Base-by-base conservation (phyloP, 495 filamentous ascomycete genomes). In the Arthonia radiata region DNA sequence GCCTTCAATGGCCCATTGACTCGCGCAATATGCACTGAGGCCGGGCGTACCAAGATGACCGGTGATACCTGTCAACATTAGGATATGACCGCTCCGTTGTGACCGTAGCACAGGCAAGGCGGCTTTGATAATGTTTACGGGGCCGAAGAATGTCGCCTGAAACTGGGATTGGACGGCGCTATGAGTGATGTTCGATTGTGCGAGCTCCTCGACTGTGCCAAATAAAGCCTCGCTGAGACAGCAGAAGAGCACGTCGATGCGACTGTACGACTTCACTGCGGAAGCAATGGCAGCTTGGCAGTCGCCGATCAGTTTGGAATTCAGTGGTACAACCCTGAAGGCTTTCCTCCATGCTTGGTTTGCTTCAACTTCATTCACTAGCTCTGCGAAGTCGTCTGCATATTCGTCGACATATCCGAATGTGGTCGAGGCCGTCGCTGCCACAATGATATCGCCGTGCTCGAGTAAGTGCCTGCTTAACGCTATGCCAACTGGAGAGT, bases 1-100 rank as follows among this genome's bases (percentile, higher is more conserved):
- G n/a, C 86, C 86, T 48, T 97, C 86, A 4, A 94, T 62, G 5
- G 83, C 86, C 80, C 89, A 92, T 22, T 77, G 79, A 14, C 78
- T 69, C 24, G 86, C 81, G 38, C 77, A 80, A 44, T 86, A 89
- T 58, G 86, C 74, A 23, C 76, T 64, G 45, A 94, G 63, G 9
- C 80, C 78, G 0, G 86, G 86, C 2, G 83, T 92, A 15, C 82
- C 86, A 36, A 97, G 71, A 48, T 91, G 79, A 4, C 77, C 80
- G 17, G 77, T 81, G 40, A 91, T 76, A 25, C 78, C 81, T 13
- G 78, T 86, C 1, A 94, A 53, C 30, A 91, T 64, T 39, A 93
- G 69, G 30, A 97, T 70, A 49, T 97, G 86, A 0, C 86, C 86
- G 3, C 64, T 71, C 33, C 70, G 63, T 40, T 76, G 71, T 37